Percentiles rank a stretch among this genome's conserved stretches.
Evolutionary conservation across 129 eudicot genomes (phyloP).

Genomic region (Pseudognaphalium luteoalbum): DNA sequence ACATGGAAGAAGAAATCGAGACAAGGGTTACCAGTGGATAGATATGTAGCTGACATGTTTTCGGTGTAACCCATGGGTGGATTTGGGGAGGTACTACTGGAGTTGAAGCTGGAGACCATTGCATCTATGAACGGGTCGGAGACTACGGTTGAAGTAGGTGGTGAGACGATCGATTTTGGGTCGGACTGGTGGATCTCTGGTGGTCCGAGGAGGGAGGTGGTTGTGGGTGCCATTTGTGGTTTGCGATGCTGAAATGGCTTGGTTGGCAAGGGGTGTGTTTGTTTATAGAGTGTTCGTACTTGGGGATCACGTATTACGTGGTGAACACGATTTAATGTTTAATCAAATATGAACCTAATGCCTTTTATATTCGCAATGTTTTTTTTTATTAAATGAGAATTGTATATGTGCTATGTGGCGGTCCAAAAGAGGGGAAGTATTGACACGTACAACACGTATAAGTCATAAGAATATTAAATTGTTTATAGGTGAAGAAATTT

Average conservation of each 20-base stretch:
- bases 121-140: slow-evolving; percentile 18
- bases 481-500: too few species aligned
- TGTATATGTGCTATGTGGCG: too few species aligned
- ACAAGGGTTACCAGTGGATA: slow-evolving; percentile 25
- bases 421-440: too few species aligned
- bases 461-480: too few species aligned
- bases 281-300: background rate
- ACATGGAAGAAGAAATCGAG: slow-evolving; percentile 17
- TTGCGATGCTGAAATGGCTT: background rate
- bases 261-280: background rate
- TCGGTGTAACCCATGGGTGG: slow-evolving; percentile 24
- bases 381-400: too few species aligned
- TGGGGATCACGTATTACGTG: too few species aligned
- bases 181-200: slow-evolving; percentile 9
- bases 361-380: too few species aligned
- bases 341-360: too few species aligned
- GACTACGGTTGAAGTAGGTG: slow-evolving; percentile 7
- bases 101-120: slow-evolving; percentile 23
- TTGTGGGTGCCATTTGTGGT: slow-evolving; percentile 11
- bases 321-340: too few species aligned
- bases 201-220: slow-evolving; percentile 26
- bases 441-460: too few species aligned
- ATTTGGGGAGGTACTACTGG: background rate
- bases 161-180: slow-evolving; percentile 2
- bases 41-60: slow-evolving; percentile 19